phyloP scores from a whole-genome alignment of 2,329 filamentous ascomycete genomes.

The Fusarium agapanthi region DNA sequence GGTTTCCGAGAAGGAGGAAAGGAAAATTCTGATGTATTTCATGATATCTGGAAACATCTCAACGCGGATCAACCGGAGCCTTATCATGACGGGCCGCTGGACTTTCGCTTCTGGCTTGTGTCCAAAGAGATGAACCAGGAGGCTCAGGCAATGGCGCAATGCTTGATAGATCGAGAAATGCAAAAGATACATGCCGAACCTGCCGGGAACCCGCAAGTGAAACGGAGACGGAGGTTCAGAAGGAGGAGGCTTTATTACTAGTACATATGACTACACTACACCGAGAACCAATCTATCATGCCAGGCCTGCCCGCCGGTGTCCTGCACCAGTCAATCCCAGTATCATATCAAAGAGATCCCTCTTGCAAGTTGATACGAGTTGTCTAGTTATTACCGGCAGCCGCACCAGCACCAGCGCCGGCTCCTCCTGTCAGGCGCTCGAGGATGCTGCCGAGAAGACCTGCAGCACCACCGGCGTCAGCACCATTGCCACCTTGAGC shows the following conservation, averaged over 20 bases:
- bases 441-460: not conserved
- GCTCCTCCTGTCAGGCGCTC: not conserved
- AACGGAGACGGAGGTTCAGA: too few relatives aligned
- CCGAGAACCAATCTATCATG: not conserved
- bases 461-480: not conserved
- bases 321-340: conserved; percentile 4
- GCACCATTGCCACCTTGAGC: not conserved
- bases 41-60: rapidly evolving
- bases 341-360: not conserved
- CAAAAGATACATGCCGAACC: not conserved
- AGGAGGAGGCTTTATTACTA: not conserved
- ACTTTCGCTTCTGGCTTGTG: not conserved
- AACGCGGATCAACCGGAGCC: not conserved
- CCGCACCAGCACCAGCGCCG: not conserved
- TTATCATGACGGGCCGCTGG: not conserved
- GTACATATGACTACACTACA: not conserved
- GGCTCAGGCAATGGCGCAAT: not conserved
- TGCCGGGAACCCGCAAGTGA: too few relatives aligned
- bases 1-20: too few relatives aligned
- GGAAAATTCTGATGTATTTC: too few relatives aligned
- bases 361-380: not conserved
- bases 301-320: not conserved
- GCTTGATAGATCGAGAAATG: not conserved
- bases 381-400: not conserved
- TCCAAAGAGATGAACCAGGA: not conserved